These are phyloP conservation scores for Citrus glauca DNA, from an alignment of 345 rosid species.

Conservation along the genomic window DNA sequence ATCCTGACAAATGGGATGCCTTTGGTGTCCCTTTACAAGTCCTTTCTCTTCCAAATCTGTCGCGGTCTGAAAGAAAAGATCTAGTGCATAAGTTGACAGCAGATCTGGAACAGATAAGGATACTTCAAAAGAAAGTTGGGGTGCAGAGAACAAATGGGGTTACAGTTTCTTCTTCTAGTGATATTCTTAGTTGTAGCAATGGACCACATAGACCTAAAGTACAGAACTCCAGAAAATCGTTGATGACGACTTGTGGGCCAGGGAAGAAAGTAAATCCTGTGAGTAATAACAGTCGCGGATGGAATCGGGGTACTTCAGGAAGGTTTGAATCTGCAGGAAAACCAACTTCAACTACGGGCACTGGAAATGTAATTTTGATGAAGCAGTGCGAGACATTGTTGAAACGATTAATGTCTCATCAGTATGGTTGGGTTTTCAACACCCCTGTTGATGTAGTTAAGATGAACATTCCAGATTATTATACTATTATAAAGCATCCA, in stretches of 20 bases:
- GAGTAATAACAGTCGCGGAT: slow-evolving; percentile 31
- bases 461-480: slow-evolving; percentile 85
- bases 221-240: slow-evolving; percentile 38
- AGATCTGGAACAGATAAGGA: slow-evolving; percentile 72
- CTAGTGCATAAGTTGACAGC: slow-evolving; percentile 47
- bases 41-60: slow-evolving; percentile 56
- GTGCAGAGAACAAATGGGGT: slow-evolving; percentile 42
- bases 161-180: slow-evolving; percentile 59
- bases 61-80: slow-evolving; percentile 58
- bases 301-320: slow-evolving; percentile 52
- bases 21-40: slow-evolving; percentile 64
- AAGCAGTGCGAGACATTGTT: slow-evolving; percentile 75
- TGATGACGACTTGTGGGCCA: slow-evolving; percentile 32
- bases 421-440: slow-evolving; percentile 77
- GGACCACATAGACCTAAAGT: slow-evolving; percentile 33
- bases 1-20: slow-evolving; percentile 39
- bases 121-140: slow-evolving; percentile 58
- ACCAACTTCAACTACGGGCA: slow-evolving; percentile 30
- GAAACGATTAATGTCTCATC: slow-evolving; percentile 70
- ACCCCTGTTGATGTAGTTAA: slow-evolving; percentile 79
- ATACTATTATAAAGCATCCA: slow-evolving; percentile 68
- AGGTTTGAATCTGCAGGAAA: slow-evolving; percentile 44
- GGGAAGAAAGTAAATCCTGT: slow-evolving; percentile 53
- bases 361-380: slow-evolving; percentile 55
- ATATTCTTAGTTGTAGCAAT: slow-evolving; percentile 60